Evolutionary conservation across 768 basidiomycete species (phyloP).

Genomic region (Imleria badia): DNA sequence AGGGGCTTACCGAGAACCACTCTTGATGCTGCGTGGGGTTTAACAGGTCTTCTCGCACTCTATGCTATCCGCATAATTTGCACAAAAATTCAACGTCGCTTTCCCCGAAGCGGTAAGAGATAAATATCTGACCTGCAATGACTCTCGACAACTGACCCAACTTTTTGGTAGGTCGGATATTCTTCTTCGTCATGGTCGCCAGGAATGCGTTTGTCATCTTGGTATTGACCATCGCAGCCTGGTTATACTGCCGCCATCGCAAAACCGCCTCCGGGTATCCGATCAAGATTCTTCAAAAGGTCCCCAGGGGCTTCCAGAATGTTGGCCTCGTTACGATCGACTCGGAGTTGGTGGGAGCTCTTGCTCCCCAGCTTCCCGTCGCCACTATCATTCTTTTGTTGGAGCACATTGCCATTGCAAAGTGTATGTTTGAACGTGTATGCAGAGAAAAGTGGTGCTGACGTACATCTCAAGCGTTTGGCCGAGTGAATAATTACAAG

Average conservation of each 20-base stretch:
- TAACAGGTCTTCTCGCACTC: slow-evolving; percentile 68
- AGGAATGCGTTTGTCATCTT: slow-evolving; percentile 88
- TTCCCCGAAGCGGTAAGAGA: slow-evolving; percentile 57
- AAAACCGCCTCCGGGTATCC: slow-evolving; percentile 64
- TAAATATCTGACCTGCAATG: background rate
- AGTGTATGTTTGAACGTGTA: slow-evolving; percentile 51
- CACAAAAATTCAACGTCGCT: slow-evolving; percentile 49
- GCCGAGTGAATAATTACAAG: slow-evolving; percentile 92
- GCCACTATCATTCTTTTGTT: slow-evolving; percentile 87
- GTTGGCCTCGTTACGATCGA: slow-evolving; percentile 49
- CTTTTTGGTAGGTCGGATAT: slow-evolving; percentile 48
- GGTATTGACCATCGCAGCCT: slow-evolving; percentile 83
- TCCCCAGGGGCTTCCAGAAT: slow-evolving; percentile 81
- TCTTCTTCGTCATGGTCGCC: slow-evolving; percentile 78
- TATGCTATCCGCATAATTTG: slow-evolving; percentile 67
- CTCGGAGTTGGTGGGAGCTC: slow-evolving; percentile 53
- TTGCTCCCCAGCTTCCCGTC: slow-evolving; percentile 76
- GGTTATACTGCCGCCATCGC: slow-evolving; percentile 74
- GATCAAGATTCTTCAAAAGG: slow-evolving; percentile 78
- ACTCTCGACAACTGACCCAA: background rate
- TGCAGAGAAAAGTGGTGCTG: slow-evolving; percentile 1
- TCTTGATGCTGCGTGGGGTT: slow-evolving; percentile 89
- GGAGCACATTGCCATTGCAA: slow-evolving; percentile 97
- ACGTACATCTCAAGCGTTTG: slow-evolving; percentile 66
- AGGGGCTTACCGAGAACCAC: slow-evolving; percentile 71